Evolutionary conservation across 805 yeast genomes (phyloP).

Genomic region (Lipomyces sp.): DNA sequence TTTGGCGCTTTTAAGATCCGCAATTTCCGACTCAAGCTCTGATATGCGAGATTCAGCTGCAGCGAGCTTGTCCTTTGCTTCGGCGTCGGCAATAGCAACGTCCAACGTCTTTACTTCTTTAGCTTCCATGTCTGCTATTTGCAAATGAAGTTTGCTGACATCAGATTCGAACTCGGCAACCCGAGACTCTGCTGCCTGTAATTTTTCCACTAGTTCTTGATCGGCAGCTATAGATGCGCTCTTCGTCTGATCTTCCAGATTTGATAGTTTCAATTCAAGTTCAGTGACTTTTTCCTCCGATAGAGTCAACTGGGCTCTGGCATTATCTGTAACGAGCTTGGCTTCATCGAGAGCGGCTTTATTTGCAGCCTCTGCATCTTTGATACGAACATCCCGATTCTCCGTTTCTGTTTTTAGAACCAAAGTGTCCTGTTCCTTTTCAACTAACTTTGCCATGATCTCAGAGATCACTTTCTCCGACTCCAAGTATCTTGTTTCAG

Average conservation of each 20-base stretch:
- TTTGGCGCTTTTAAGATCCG: slow-evolving; percentile 5
- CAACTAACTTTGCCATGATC: slow-evolving; percentile 1
- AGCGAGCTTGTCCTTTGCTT: slow-evolving; percentile 25
- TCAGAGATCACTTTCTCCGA: slow-evolving; percentile 5
- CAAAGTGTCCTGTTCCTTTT: slow-evolving; percentile 14
- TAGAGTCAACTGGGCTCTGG: slow-evolving; percentile 7
- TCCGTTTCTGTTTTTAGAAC: slow-evolving; percentile 17
- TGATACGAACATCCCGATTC: slow-evolving; percentile 18
- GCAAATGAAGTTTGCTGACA: not conserved
- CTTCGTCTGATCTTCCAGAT: not conserved
- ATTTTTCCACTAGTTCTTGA: not conserved
- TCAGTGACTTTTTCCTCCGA: slow-evolving; percentile 7
- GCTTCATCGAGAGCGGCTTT: slow-evolving; percentile 4
- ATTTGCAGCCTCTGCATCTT: not conserved
- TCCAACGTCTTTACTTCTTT: slow-evolving; percentile 3
- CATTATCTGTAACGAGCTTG: slow-evolving; percentile 4
- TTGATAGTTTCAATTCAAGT: slow-evolving; percentile 1
- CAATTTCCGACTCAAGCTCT: slow-evolving; percentile 35
- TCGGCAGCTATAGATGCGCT: not conserved
- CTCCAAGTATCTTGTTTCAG: not conserved
- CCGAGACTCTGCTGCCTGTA: slow-evolving; percentile 17
- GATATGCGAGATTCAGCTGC: slow-evolving; percentile 28
- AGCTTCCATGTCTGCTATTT: slow-evolving; percentile 8
- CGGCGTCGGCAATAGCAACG: not conserved
- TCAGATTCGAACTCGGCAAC: slow-evolving; percentile 29